Base-by-base conservation (phyloP, 2,329 filamentous ascomycete genomes). In the Alternaria panax region DNA sequence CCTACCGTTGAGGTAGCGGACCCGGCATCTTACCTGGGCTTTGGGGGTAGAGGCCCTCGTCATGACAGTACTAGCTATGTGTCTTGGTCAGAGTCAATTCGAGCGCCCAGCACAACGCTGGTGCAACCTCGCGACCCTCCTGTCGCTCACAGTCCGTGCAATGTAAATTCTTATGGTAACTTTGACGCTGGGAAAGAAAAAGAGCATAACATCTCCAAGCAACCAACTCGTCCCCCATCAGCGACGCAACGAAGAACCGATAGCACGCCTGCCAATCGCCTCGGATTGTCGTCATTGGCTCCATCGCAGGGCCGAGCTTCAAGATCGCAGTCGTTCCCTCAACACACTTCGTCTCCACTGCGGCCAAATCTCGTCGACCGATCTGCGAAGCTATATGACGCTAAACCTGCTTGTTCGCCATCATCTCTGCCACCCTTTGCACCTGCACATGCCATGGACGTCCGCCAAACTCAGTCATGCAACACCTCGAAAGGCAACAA, bases 1-100 rank as follows among this genome's bases (percentile, higher is more conserved):
- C 63, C 70, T n/a, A 71, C 70, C 8, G 59, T 78, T 20, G 77
- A 80, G 51, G 58, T 75, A 9, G 68, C 76, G 9, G 71, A 74
- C 8, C 77, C 75, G 43, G 66, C 72, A 11, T 55, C 64, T 8
- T 79, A 78, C 58, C 65, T 80, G 14, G 78, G 75, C 2, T 79
- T 78, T 55, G 78, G 76, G 30, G 75, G 72, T 62, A 77, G 69
- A 68, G 73, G 72, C 8, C 67, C 63, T 25, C 62, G 65, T 12
- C 73, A 69, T 42, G 66, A 68, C n/a, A 73, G 67, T 54, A 74
- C 66, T 20, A 77, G 75, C 57, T 76, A 73, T 66, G 73, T 78
- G 54, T 78, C 79, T 1, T 81, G 80, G 80, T 81, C 80, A 7
- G 78, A 80, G 38, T 82, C 80, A 36, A 62, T 70, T 46, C 69